Base-by-base conservation (phyloP, 257 asterid species). In the Verbena officinalis region DNA sequence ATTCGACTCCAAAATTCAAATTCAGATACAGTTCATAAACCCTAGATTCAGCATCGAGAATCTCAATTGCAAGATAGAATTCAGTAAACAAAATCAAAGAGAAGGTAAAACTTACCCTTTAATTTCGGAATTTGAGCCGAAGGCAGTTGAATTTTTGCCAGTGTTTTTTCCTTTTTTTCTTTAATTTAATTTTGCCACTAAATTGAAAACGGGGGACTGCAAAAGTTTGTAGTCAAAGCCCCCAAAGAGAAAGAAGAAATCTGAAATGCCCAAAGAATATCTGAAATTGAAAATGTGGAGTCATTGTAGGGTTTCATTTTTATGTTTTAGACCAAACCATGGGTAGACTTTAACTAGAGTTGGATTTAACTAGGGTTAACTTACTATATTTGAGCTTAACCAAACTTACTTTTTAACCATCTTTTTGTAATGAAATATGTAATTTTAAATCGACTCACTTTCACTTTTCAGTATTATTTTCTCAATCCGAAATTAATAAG, bases 211-310 rank as follows among this genome's bases (percentile, higher is more conserved):
- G 65, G 77, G 73, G 69, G 73, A 71, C 70, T 73, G 71, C 64
- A 63, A 33, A 65, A 34, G 65, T 59, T 76, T 64, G 48, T 46
- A 73, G 86, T 77, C 82, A 81, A 73, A 81, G 59, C 72, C 84
- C 86, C 64, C 31, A 9, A 57, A 65, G 50, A 71, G 64, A 71
- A 63, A 7, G 69, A 42, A 71, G 63, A 75, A 75, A 59, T 73
- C 78, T 55, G 73, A 63, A 55, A 67, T 44, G 77, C 79, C 83
- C 58, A 71, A 53, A 68, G 9, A 62, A 53, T 64, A 67, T 79
- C 79, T 66, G 70, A 77, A 73, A 75, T 59, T 75, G 69, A 56
- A 68, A 67, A 64, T 62, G 49, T 40, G 65, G 64, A 46, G 49
- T n/a, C 52, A 66, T 56, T 52, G 59, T 58, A 58, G 72, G 77